Evolutionary conservation across 352 stramenopile species (phyloP), one percentile per base, ranked within the genome.

Genomic region (Phytophthora sp.): DNA sequence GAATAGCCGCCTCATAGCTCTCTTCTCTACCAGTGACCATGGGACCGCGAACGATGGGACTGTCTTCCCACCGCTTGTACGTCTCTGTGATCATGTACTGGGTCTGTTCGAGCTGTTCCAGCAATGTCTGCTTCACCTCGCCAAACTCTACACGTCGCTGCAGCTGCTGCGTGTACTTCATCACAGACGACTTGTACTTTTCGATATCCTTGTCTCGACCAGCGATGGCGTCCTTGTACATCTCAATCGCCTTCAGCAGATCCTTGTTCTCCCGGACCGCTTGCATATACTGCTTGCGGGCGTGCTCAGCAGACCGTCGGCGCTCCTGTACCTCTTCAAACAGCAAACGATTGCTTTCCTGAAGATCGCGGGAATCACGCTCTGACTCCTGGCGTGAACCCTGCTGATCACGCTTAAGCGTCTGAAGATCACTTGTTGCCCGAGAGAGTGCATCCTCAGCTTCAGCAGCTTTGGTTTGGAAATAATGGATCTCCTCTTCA

Each of bases 81-180:
- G 82, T 89, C 53, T 83, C 79, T 17, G 75, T 76, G 39, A 93
- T 85, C 82, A 93, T 91, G 54, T 72, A 86, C 65, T 91, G 84
- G 0, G 84, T 93, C 43, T 93, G 76, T 30, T 91, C 77, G 2
- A 93, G 66, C 65, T 93, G 84, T 35, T 86, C 76, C 34, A 93
- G 35, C 18, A 91, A 60, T 48, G 79, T 89, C 39, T 93, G 73
- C 66, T 93, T 91, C 24, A 87, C 82, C 42, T 91, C 82, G 13
- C 64, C 66, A 48, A 93, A 78, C 7, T 77, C 84, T 8, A 77
- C 69, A 24, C 76, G 75, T 15, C 72, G 74, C 53, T 87, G 55
- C 2, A 89, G 48, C 30, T 89, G 74, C 50, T 90, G 80, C 3
- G 79, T 66, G 20, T 75, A 66, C 34, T 81, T 86, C 38, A 82